These are phyloP conservation scores for Lenzites betulinus DNA, from an alignment of 768 basidiomycete genomes.

Conservation along the genomic window DNA sequence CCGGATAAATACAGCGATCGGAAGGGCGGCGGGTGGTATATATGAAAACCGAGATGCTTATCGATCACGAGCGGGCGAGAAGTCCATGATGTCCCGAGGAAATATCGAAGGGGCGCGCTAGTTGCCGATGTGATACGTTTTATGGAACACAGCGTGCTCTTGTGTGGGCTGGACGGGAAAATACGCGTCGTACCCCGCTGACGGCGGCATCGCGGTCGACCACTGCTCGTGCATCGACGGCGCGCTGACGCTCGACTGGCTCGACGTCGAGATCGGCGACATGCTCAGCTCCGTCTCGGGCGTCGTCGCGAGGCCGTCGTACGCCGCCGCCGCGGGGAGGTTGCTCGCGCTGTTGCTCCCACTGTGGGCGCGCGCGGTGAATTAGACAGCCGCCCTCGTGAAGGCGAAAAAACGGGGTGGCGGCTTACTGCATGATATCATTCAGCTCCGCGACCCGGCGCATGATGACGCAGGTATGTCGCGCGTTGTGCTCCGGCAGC, in stretches of 20 bases:
- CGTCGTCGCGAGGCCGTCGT: conserved; percentile 28
- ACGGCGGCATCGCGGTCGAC: conserved; percentile 50
- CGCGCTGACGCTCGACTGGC: conserved; percentile 48
- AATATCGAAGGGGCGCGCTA: conserved; percentile 6
- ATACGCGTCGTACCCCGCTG: conserved; percentile 65
- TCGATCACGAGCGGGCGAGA: conserved; percentile 5
- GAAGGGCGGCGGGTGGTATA: conserved; percentile 14
- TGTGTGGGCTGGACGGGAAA: conserved; percentile 55
- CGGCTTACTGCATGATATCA: conserved; percentile 60
- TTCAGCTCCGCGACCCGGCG: conserved; percentile 62
- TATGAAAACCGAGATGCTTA: background rate
- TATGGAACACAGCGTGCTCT: conserved; percentile 30
- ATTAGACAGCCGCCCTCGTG: background rate
- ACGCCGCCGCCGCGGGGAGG: conserved; percentile 9
- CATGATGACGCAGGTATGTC: conserved; percentile 50
- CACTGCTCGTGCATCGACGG: conserved; percentile 51
- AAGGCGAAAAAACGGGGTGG: conserved; percentile 17
- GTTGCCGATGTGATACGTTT: conserved; percentile 30
- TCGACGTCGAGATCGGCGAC: conserved; percentile 48
- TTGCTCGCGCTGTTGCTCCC: conserved; percentile 15
- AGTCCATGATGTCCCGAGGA: conserved; percentile 18
- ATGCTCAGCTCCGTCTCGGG: conserved; percentile 57
- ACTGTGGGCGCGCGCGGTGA: conserved; percentile 10
- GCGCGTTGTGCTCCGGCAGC: conserved; percentile 56
- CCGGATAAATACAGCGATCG: conserved; percentile 11